A percentile compares a stretch with the other conserved stretches of the same genome.
phyloP scores from a whole-genome alignment of 2,329 filamentous ascomycete species.

The Fusarium abutilonis region DNA sequence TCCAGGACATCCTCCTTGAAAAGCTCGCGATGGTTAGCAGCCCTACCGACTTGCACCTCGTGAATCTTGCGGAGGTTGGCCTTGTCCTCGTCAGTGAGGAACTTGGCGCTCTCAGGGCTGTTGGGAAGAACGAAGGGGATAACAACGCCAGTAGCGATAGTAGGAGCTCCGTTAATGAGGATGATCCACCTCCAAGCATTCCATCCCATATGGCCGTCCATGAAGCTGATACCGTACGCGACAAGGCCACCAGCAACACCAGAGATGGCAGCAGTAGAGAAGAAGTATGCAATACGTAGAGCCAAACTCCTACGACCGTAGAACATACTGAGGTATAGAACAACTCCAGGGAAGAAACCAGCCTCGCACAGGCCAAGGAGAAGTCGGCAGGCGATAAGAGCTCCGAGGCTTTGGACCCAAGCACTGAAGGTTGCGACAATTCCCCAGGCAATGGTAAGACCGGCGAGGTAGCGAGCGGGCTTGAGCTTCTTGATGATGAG shows the following conservation, averaged over 20 bases:
- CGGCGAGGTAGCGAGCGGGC: constrained; percentile 60
- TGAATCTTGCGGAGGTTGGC: constrained; percentile 64
- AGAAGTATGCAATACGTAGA: constrained; percentile 70
- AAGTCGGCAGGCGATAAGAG: constrained; percentile 55
- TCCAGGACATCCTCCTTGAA: constrained; percentile 41
- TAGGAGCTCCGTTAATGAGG: constrained; percentile 59
- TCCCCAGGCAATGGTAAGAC: constrained; percentile 58
- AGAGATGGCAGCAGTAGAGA: constrained; percentile 67
- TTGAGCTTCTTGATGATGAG: constrained; percentile 51
- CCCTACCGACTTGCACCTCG: constrained; percentile 56
- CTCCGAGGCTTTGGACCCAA: constrained; percentile 56
- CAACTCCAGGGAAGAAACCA: constrained; percentile 61
- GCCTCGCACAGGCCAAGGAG: constrained; percentile 54
- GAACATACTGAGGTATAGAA: constrained; percentile 68
- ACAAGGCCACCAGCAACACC: constrained; percentile 72
- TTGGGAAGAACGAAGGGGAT: constrained; percentile 68
- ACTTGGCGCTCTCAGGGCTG: constrained; percentile 63
- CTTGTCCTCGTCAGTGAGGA: constrained; percentile 33
- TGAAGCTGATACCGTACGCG: constrained; percentile 70
- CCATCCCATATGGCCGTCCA: constrained; percentile 67
- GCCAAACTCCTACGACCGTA: constrained; percentile 70
- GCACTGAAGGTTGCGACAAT: constrained; percentile 55
- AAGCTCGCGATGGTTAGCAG: constrained; percentile 36
- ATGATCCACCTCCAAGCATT: constrained; percentile 75
- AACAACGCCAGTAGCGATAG: constrained; percentile 61